Percentiles rank a stretch among this genome's conserved stretches.
phyloP scores from a whole-genome alignment of 1,139 yeast genomes.

The Saccharomyces hybrid region DNA sequence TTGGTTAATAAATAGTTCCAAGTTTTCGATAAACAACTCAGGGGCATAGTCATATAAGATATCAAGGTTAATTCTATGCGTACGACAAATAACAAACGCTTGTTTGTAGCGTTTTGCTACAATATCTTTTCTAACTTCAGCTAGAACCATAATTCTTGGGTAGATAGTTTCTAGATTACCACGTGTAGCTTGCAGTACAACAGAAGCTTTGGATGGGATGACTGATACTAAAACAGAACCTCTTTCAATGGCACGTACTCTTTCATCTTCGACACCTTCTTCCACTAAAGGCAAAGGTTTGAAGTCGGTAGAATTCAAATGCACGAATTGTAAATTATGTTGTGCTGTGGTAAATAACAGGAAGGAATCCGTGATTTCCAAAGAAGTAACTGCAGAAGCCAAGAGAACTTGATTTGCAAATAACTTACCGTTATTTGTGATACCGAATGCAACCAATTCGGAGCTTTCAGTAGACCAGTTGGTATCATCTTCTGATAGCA shows the following conservation, averaged over 20 bases:
- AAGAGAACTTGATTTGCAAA: constrained; percentile 57
- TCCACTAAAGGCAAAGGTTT: constrained; percentile 34
- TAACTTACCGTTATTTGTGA: constrained; percentile 65
- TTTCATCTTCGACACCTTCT: constrained; percentile 52
- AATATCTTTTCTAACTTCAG: constrained; percentile 71
- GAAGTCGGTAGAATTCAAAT: constrained; percentile 42
- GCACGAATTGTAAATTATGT: constrained; percentile 75
- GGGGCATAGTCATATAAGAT: constrained; percentile 84
- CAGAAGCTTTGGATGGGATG: constrained; percentile 76
- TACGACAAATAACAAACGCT: constrained; percentile 79
- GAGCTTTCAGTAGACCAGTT: constrained; percentile 31
- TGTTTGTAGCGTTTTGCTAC: constrained; percentile 47
- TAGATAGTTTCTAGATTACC: constrained; percentile 92
- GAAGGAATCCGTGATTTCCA: constrained; percentile 64
- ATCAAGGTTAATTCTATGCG: constrained; percentile 87
- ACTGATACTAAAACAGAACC: constrained; percentile 77
- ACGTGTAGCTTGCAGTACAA: constrained; percentile 87
- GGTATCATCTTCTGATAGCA: constrained; percentile 20
- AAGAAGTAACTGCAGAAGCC: constrained; percentile 76
- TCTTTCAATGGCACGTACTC: constrained; percentile 81
- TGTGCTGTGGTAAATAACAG: constrained; percentile 84
- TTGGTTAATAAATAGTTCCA: constrained; percentile 65
- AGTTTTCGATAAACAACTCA: constrained; percentile 50
- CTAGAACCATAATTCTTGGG: constrained; percentile 85
- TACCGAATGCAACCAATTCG: constrained; percentile 52